Evolutionary conservation across 2,329 filamentous ascomycete genomes (phyloP), one percentile per base, ranked within the genome.

Genomic region (Emergomyces pasteurianus): DNA sequence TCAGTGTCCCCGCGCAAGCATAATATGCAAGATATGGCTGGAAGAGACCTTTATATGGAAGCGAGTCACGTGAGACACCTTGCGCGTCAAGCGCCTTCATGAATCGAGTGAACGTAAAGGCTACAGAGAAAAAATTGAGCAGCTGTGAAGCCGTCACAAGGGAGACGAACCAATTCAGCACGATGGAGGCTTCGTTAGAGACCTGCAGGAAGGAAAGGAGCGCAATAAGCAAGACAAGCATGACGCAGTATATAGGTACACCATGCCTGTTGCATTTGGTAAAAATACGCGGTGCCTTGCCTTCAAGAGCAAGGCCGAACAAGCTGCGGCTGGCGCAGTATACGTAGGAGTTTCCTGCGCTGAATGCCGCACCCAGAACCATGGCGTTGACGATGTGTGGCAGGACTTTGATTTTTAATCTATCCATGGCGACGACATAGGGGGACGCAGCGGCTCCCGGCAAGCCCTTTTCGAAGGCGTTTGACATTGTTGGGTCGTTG

Each of bases 151-250:
- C 74, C 4, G 76, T 75, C 21, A 73, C 72, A 23, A 79, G 68
- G 58, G 74, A 76, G 43, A 78, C 70, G 53, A 80, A 71, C 78
- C 78, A 80, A 80, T 79, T 2, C 63, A 92, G 76, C 1, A 91
- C 89, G 34, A 85, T 83, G 3, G 87, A 81, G 0, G 85, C 80
- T 61, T 79, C 79, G 63, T 83, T 80, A 8, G 83, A 86, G 21
- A 92, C 80, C 71, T 91, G 86, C 55, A 92, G 75, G 73, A 91
- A 94, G 2, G 86, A 83, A 12, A 95, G 76, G 7, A 90, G 77
- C 0, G 86, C 82, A 66, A 94, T 84, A 3, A 82, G 71, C 54
- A 90, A 79, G 0, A 88, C 86, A 34, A 86, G 72, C 1, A 72
- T 64, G 46, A 92, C 88, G 68, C 86, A 89, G 73, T 88, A 90